phyloP scores from a whole-genome alignment of 345 rosid genomes.

The Linum usitatissimum region DNA sequence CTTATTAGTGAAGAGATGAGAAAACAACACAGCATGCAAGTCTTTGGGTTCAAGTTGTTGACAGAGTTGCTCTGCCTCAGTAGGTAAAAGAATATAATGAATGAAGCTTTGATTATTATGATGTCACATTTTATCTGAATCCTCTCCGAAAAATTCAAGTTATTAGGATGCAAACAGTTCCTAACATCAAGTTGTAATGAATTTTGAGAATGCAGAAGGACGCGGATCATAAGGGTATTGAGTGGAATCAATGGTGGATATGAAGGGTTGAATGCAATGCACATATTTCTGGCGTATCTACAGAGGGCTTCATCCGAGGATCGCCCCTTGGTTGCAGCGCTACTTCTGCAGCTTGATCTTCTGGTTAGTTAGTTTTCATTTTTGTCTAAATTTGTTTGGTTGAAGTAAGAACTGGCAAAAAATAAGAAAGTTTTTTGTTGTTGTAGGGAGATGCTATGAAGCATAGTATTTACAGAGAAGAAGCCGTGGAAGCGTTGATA shows the following conservation, averaged over 20 bases:
- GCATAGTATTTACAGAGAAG: slow-evolving; percentile 47
- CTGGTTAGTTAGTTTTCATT: slow-evolving; percentile 27
- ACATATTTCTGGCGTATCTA: slow-evolving; percentile 37
- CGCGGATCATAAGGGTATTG: slow-evolving; percentile 26
- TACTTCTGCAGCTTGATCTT: slow-evolving; percentile 54
- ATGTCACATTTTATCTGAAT: no score
- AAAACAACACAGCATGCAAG: slow-evolving; percentile 10
- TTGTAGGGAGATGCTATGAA: slow-evolving; percentile 45
- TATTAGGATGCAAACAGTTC: background rate
- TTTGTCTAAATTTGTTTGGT: background rate
- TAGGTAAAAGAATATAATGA: slow-evolving; percentile 22
- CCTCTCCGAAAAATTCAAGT: no score
- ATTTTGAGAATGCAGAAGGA: slow-evolving; percentile 31
- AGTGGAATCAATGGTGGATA: slow-evolving; percentile 29
- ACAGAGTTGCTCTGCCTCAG: slow-evolving; percentile 38
- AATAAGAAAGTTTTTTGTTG: slow-evolving; percentile 18
- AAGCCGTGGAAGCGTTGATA: slow-evolving; percentile 43
- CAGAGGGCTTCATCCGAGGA: slow-evolving; percentile 38
- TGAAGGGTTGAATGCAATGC: slow-evolving; percentile 43
- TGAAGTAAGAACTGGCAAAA: slow-evolving; percentile 10
- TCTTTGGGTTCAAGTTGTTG: slow-evolving; percentile 26
- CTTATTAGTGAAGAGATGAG: slow-evolving; percentile 31
- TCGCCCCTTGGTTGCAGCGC: slow-evolving; percentile 40
- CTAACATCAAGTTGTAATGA: background rate
- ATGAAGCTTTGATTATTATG: background rate